phyloP scores from a whole-genome alignment of 768 basidiomycete species.

The Leccinum subgranulosum region DNA sequence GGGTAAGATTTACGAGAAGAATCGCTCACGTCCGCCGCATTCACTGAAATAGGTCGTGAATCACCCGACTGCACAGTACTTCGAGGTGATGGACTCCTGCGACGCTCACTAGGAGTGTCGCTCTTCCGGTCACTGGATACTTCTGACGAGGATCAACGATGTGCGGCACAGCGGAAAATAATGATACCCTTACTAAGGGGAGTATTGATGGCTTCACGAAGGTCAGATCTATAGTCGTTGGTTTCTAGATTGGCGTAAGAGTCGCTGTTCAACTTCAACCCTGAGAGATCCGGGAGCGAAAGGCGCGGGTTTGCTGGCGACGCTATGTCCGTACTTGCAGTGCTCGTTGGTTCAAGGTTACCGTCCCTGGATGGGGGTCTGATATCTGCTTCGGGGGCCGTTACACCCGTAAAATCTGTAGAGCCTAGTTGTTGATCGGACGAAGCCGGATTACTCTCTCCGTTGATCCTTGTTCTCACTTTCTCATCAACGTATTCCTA shows the following conservation, averaged over 20 bases:
- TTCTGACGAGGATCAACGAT: neutral
- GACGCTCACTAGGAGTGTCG: neutral
- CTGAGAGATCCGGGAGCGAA: neutral
- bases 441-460: neutral
- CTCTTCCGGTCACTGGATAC: neutral
- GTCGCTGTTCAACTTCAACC: neutral
- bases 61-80: neutral
- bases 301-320: neutral
- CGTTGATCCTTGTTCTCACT: neutral
- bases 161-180: neutral
- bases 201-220: neutral
- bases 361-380: neutral
- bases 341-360: neutral
- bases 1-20: neutral
- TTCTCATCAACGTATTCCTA: conserved; percentile 6
- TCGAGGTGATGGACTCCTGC: conserved; percentile 1
- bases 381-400: neutral
- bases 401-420: neutral
- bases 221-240: neutral
- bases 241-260: neutral
- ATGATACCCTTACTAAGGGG: conserved; percentile 3
- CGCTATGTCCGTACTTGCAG: neutral
- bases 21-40: too few relatives aligned
- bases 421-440: neutral
- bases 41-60: neutral